Conservation (phyloP, 2,329 filamentous ascomycete genomes). For the Pseudopyrenochaeta lycopersici region DNA sequence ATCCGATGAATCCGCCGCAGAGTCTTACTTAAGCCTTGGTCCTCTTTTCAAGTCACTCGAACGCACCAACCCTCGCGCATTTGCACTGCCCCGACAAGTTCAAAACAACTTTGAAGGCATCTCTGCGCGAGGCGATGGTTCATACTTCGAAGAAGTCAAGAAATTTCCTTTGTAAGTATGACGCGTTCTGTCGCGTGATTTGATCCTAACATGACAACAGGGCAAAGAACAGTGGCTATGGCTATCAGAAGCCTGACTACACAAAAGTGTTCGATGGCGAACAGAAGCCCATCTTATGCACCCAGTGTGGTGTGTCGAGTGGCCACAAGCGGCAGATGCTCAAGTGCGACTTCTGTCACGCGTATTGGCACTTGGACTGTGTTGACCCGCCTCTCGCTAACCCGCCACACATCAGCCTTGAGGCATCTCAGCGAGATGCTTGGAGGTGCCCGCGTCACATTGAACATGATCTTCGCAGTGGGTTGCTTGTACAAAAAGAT, state of each 20-base stretch:
- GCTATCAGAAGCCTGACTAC: constrained; percentile 50
- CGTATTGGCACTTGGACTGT: constrained; percentile 93
- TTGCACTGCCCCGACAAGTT: constrained; percentile 72
- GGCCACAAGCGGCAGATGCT: constrained; percentile 76
- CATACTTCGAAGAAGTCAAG: constrained; percentile 76
- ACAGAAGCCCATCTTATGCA: constrained; percentile 79
- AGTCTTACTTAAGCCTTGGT: constrained; percentile 58
- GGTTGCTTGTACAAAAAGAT: constrained; percentile 43
- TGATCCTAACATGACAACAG: constrained; percentile 42
- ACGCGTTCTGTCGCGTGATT: constrained; percentile 35
- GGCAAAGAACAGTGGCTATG: constrained; percentile 50
- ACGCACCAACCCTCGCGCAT: constrained; percentile 75
- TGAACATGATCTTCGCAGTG: constrained; percentile 72
- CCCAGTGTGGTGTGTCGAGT: constrained; percentile 74
- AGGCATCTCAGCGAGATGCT: constrained; percentile 68
- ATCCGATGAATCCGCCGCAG: constrained; percentile 34
- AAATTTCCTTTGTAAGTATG: constrained; percentile 66
- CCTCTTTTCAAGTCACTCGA: constrained; percentile 71
- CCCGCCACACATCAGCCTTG: constrained; percentile 67
- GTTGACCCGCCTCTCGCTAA: constrained; percentile 83
- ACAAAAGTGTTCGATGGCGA: constrained; percentile 76
- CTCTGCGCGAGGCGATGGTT: constrained; percentile 76
- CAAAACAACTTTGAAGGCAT: constrained; percentile 84
- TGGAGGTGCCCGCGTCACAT: constrained; percentile 92
- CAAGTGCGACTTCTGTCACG: constrained; percentile 82